Percentiles rank a stretch among this genome's conserved stretches.
These are phyloP conservation scores for Penicillium paneum DNA, from an alignment of 2,329 filamentous ascomycete genomes.

Conservation along the genomic window DNA sequence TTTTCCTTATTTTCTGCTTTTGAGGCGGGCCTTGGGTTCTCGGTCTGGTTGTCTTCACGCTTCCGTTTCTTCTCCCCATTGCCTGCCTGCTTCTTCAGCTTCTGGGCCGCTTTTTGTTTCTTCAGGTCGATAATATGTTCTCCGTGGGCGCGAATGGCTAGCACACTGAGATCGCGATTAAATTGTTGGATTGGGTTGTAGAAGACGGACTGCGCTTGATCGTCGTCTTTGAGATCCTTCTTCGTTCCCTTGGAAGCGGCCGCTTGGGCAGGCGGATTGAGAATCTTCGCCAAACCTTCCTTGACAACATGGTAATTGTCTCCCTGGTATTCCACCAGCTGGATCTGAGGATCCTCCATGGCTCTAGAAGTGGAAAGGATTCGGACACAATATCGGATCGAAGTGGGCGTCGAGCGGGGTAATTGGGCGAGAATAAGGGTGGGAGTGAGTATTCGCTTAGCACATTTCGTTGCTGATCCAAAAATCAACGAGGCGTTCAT, in stretches of 20 bases:
- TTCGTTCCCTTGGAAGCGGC: slow-evolving; percentile 43
- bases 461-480: slow-evolving; percentile 9
- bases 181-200: slow-evolving; percentile 99
- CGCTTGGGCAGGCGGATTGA: slow-evolving; percentile 56
- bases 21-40: slow-evolving; percentile 15
- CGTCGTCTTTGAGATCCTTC: slow-evolving; percentile 48
- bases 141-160: slow-evolving; percentile 86
- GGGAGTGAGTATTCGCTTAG: neutral
- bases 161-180: slow-evolving; percentile 89
- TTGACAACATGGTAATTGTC: slow-evolving; percentile 60
- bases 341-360: slow-evolving; percentile 24
- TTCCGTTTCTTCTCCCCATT: slow-evolving; percentile 40
- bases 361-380: slow-evolving; percentile 3
- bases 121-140: slow-evolving; percentile 60
- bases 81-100: slow-evolving; percentile 33
- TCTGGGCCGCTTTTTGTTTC: slow-evolving; percentile 48
- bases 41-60: slow-evolving; percentile 27
- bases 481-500: slow-evolving; percentile 15
- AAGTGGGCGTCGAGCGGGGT: neutral
- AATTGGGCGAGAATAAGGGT: neutral
- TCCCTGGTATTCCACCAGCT: slow-evolving; percentile 45
- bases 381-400: slow-evolving; percentile 7
- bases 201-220: slow-evolving; percentile 75
- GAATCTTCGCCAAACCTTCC: slow-evolving; percentile 66
- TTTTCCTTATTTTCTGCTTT: slow-evolving; percentile 21